Conservation (phyloP, 106 monocot species). For the Amphibolis antarctica region DNA sequence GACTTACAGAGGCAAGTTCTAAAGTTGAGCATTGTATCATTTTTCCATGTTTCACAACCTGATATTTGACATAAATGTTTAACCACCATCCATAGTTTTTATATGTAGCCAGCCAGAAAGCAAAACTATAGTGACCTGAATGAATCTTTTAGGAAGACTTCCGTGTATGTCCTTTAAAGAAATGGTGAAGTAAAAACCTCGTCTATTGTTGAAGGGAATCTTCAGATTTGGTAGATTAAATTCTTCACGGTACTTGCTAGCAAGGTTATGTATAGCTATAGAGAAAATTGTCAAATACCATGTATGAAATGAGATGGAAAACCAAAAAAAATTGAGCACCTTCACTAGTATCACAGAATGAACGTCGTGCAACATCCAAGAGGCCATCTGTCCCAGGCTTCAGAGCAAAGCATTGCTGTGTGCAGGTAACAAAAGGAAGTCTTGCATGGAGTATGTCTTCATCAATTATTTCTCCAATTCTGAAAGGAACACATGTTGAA, state of each 20-base stretch:
- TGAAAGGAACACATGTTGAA: slow-evolving; percentile 7
- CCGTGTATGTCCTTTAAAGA: slow-evolving; percentile 76
- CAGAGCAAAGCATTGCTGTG: slow-evolving; percentile 97
- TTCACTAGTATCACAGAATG: slow-evolving; percentile 98
- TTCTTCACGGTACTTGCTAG: slow-evolving; percentile 82
- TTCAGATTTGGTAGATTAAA: slow-evolving; percentile 83
- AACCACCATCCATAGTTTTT: not conserved
- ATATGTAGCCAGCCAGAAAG: not conserved
- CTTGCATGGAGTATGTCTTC: slow-evolving; percentile 87
- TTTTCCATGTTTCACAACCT: slow-evolving; percentile 93
- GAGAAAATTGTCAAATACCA: slow-evolving; percentile 16
- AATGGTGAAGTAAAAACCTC: slow-evolving; percentile 92
- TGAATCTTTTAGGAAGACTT: slow-evolving; percentile 80
- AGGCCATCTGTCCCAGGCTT: slow-evolving; percentile 81
- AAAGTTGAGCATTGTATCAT: slow-evolving; percentile 84
- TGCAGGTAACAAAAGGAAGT: slow-evolving; percentile 87
- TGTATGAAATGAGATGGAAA: not conserved
- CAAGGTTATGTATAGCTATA: slow-evolving; percentile 88
- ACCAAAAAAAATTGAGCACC: slow-evolving; percentile 31
- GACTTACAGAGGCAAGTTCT: slow-evolving; percentile 95
- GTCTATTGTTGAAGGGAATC: slow-evolving; percentile 75
- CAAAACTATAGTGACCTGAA: slow-evolving; percentile 45
- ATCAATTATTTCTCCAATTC: slow-evolving; percentile 80
- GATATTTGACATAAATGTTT: not conserved
- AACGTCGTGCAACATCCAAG: slow-evolving; percentile 82